Evolutionary conservation across 1,139 yeast genomes (phyloP).

Genomic region (Geotrichum siamense): DNA sequence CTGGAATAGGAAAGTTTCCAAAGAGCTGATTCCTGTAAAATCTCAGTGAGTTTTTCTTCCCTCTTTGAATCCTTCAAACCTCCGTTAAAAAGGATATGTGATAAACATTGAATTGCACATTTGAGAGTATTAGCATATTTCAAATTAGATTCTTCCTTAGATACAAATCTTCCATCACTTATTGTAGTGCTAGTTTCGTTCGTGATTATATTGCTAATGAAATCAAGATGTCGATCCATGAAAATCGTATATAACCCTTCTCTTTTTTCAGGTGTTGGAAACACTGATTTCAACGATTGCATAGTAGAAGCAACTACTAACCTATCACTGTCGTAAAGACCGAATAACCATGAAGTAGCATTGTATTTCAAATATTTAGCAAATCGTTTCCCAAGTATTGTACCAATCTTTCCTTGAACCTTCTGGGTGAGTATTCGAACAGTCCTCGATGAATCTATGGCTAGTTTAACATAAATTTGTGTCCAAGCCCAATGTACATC

Average conservation of each 20-base stretch:
- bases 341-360: conserved; percentile 66
- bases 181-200: conserved; percentile 56
- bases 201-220: conserved; percentile 45
- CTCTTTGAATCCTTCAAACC: conserved; percentile 12
- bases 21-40: conserved; percentile 39
- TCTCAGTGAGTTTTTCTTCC: conserved; percentile 28
- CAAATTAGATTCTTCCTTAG: conserved; percentile 58
- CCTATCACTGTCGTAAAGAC: conserved; percentile 61
- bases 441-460: conserved; percentile 59
- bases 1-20: conserved; percentile 39
- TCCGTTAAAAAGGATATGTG: conserved; percentile 35
- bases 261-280: conserved; percentile 53
- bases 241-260: conserved; percentile 57
- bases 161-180: conserved; percentile 68
- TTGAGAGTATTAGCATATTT: conserved; percentile 58
- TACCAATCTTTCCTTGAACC: conserved; percentile 51
- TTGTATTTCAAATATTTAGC: conserved; percentile 62
- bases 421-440: conserved; percentile 59
- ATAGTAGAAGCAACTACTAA: conserved; percentile 49
- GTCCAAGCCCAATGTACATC: conserved; percentile 65
- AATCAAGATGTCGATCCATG: conserved; percentile 48
- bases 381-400: conserved; percentile 49
- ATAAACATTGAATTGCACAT: conserved; percentile 47
- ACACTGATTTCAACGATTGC: conserved; percentile 45
- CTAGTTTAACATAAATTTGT: conserved; percentile 71